These are phyloP conservation scores for Botrytis deweyae DNA, from an alignment of 2,329 filamentous ascomycete species.

Conservation along the genomic window DNA sequence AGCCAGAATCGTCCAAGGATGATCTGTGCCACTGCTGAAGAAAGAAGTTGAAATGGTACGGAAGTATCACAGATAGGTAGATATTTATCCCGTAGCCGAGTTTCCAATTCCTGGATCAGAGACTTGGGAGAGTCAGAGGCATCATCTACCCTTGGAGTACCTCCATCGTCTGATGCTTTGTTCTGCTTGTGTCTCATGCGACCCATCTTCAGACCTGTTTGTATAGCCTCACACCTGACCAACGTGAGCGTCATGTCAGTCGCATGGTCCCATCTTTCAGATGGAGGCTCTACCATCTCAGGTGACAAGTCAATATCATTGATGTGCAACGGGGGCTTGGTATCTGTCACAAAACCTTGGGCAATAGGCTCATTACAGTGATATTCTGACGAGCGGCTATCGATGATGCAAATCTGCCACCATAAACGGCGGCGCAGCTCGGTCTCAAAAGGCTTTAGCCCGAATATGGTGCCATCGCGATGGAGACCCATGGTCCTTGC, in stretches of 20 bases:
- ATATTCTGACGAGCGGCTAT: slow-evolving; percentile 11
- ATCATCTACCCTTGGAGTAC: slow-evolving; percentile 5
- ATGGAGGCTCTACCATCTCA: background rate
- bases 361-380: slow-evolving; percentile 2
- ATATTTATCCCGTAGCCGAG: slow-evolving; percentile 6
- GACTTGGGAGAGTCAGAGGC: slow-evolving; percentile 8
- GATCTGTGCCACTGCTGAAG: slow-evolving; percentile 8
- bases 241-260: slow-evolving; percentile 10
- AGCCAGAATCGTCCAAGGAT: slow-evolving; percentile 8
- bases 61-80: slow-evolving; percentile 7
- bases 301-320: slow-evolving; percentile 8
- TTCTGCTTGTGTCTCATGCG: slow-evolving; percentile 4
- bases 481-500: slow-evolving; percentile 51
- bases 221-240: slow-evolving; percentile 8
- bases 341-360: background rate
- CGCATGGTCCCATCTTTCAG: slow-evolving; percentile 11
- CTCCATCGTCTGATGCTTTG: slow-evolving; percentile 7
- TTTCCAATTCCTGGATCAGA: slow-evolving; percentile 10
- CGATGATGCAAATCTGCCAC: slow-evolving; percentile 15
- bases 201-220: slow-evolving; percentile 6
- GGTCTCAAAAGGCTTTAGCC: slow-evolving; percentile 11
- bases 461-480: slow-evolving; percentile 40
- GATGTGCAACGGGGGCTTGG: slow-evolving; percentile 7
- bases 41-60: slow-evolving; percentile 10
- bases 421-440: slow-evolving; percentile 15